Evolutionary conservation across 352 stramenopile species (phyloP).

Genomic region (Pythium brassicae): DNA sequence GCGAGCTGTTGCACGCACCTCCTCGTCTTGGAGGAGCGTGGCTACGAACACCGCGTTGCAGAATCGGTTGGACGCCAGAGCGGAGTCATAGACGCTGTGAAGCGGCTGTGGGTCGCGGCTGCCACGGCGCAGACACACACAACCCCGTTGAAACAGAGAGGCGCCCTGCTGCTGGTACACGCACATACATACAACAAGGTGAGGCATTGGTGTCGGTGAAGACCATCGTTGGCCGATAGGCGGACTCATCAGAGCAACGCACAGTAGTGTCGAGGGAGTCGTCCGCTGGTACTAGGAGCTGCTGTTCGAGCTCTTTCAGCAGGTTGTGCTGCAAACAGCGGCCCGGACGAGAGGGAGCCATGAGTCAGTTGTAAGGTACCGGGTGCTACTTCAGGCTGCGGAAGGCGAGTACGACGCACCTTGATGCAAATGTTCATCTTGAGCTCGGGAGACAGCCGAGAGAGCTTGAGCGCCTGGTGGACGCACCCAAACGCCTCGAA

Average conservation of each 20-base stretch:
- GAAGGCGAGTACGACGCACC: conserved; percentile 8
- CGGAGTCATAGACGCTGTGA: conserved; percentile 14
- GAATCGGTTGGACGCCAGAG: conserved; percentile 17
- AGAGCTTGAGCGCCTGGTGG: conserved; percentile 30
- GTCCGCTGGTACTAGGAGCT: conserved; percentile 19
- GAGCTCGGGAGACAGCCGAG: conserved; percentile 28
- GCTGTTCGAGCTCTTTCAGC: conserved; percentile 27
- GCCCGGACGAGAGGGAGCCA: no score
- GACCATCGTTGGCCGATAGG: no score
- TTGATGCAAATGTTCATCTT: conserved; percentile 75
- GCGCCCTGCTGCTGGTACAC: conserved; percentile 27
- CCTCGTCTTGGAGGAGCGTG: conserved; percentile 33
- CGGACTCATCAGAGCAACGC: conserved; percentile 1
- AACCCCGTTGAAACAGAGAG: conserved; percentile 56
- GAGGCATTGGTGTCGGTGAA: no score
- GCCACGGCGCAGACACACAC: conserved; percentile 33
- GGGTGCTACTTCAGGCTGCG: not conserved
- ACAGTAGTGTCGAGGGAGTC: conserved; percentile 48
- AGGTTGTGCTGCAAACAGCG: conserved; percentile 28
- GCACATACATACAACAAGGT: not conserved
- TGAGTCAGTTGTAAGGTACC: no score
- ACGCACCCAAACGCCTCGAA: conserved; percentile 67
- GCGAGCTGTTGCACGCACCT: conserved; percentile 15
- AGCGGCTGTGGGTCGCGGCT: conserved; percentile 19
- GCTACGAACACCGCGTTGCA: conserved; percentile 57